phyloP scores from a whole-genome alignment of 73 alveolate genomes.

The Uronychia setigera region DNA sequence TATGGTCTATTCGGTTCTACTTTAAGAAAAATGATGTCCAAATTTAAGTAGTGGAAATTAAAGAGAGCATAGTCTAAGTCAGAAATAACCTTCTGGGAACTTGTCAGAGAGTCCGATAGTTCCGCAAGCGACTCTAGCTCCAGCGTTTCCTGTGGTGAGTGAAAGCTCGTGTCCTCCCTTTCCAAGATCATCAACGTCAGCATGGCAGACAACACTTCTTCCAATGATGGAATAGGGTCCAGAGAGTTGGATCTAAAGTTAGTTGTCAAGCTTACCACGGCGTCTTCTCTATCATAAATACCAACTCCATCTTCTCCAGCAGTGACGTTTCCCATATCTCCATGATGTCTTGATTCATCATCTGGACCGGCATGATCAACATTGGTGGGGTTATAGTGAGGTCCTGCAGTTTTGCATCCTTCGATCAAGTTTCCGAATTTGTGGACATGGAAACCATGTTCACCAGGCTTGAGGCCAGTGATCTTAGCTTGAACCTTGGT shows the following conservation, averaged over 20 bases:
- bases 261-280: neutral
- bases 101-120: constrained; percentile 70
- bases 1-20: too few species aligned
- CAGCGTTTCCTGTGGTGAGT: constrained; percentile 86
- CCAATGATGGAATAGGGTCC: constrained; percentile 68
- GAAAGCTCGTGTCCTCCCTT: constrained; percentile 87
- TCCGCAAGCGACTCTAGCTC: constrained; percentile 88
- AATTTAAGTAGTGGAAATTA: too few species aligned
- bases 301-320: constrained; percentile 59
- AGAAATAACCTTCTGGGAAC: constrained; percentile 12
- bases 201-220: constrained; percentile 80
- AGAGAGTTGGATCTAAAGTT: constrained; percentile 35
- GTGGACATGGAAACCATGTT: constrained; percentile 91
- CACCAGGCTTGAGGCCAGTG: constrained; percentile 73
- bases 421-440: constrained; percentile 83
- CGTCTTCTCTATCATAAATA: constrained; percentile 39
- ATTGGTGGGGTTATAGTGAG: constrained; percentile 87
- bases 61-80: neutral
- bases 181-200: constrained; percentile 82
- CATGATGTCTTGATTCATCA: constrained; percentile 86
- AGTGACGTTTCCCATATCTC: constrained; percentile 88
- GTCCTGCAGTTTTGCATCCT: constrained; percentile 91
- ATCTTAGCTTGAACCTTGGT: constrained; percentile 67
- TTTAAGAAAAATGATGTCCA: too few species aligned
- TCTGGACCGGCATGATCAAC: constrained; percentile 83